Evolutionary conservation across 805 yeast species (phyloP), one percentile per base, ranked within the genome.

Genomic region (Saccharomyces jurei): DNA sequence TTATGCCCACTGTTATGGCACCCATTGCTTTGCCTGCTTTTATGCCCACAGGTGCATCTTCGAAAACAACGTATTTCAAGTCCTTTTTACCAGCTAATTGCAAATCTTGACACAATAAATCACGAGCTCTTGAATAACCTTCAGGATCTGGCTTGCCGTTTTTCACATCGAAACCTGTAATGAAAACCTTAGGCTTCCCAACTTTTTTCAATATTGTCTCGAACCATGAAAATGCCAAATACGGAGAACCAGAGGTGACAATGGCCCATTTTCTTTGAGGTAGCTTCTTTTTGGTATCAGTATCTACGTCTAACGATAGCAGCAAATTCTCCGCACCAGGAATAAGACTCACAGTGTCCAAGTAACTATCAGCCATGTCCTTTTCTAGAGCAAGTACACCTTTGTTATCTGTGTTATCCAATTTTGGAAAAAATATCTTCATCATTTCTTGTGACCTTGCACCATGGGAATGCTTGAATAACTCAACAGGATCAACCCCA

Each of bases 11-110:
- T 50, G 84, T 84, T 60, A 76, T 74, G 59, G 92, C 89, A 53
- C 89, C 92, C 36, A 90, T 88, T 44, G 76, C 83, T 65, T 81
- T 81, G 58, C 94, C 95, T 17, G 94, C 90, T 62, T 78, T 68
- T 58, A 87, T 80, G 59, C 95, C 94, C 41, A 89, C 89, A 41
- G 89, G 89, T 22, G 94, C 92, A 68, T 87, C 95, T 74, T 87
- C 96, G 68, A 87, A 87, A 11, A 84, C 89, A 28, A 86, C 86
- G 17, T 71, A 63, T 52, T 65, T 68, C 41, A 50, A 11, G 54
- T 65, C 68, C 5, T 58, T 55, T 2, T 62, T 52, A 25, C 60
- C 62, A 46, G 62, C 58, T 22, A 57, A 53, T 4, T 62, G 60
- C 62, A 67, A 68, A 29, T 50, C 56, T 52, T 62, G 56, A 54